Base-by-base conservation (phyloP, 2,329 filamentous ascomycete genomes). In the Lachnellula willkommii region DNA sequence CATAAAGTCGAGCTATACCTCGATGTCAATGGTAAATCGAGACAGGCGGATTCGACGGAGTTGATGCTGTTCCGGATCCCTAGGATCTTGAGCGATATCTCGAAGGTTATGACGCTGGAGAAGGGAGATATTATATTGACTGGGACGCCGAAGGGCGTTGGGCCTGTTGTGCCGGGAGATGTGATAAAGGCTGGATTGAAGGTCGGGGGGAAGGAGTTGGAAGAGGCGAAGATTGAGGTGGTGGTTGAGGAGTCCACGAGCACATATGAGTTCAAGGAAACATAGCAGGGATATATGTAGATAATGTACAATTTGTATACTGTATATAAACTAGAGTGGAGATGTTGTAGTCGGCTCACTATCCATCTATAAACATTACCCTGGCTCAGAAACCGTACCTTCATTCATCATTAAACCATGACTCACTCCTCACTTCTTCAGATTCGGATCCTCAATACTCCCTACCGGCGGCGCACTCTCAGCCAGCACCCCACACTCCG, bases 61-160 rank as follows among this genome's bases (percentile, higher is more conserved):
- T 77, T 97, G 68, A 96, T 99, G 90, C 81, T 99, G 57, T 96
- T 95, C 79, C 81, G 82, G 56, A 94, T 99, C 67, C 92, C 93
- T 22, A 80, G 89, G 64, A 85, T 95, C 61, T 73, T 99, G 68
- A 89, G 87, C 67, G 91, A 96, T 75, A 95, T 99, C 69, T 94
- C 90, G 63, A 87, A 87, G 70, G 92, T 97, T 56, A 96, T 97
- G 91, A 91, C 90, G 8, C 78, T 99, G 57, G 87, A 95, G 73
- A 83, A 88, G 68, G 94, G 93, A 49, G 94, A 99, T 72, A 85
- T 99, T 68, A 84, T 99, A 49, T 76, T 99, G 65, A 99, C 94
- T n/a, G 94, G 94, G 17, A 99, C 94, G 50, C 94, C 94, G 50
- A 96, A 96, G 75, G 94, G 94, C 12, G 94, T 99, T 1, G 94